Evolutionary conservation across 495 filamentous ascomycete species (phyloP), one percentile per base, ranked within the genome.

Genomic region (Aspergillus coremiiformis): DNA sequence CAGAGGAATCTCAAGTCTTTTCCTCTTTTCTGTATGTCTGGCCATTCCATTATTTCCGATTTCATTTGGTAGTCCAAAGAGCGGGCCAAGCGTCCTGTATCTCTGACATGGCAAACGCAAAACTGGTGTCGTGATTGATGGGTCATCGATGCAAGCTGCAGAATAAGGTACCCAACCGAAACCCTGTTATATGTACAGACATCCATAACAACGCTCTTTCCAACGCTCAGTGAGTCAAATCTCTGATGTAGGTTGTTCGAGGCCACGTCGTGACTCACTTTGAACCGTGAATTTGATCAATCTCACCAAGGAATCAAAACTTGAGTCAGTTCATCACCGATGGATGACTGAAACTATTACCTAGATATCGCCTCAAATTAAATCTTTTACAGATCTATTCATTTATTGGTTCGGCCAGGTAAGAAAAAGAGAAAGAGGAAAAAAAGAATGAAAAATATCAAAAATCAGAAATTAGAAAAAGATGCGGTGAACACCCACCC

Each of bases 401-500:
- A 14, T 35, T 35, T 17, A 41, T 41, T 41, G 37, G 37, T 41
- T 41, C 37, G 15, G 37, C 15, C 37, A 7, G 19, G 3, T 41
- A 41, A 17, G n/a, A 41, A 17, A 41, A 41, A 41, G 15, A 10
- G 41, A 43, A 42, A 47, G 39, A 26, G 49, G 37, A 49, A 27
- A 44, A 26, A 30, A 44, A 49, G 44, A 44, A n/a, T 46, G 29
- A 43, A 24, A 39, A n/a, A 43, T 33, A 51, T 33, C 26, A 45
- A 52, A 37, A 53, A 48, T n/a, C n/a, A n/a, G n/a, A n/a, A n/a
- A n/a, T n/a, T n/a, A 52, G 49, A 29, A 49, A 63, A 71, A 70
- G 58, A 70, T 66, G 68, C 68, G 70, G 70, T 71, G 67, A 71
- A 63, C 57, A 51, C 44, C 35, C 43, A 46, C 55, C 57, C 57